A percentile compares a stretch with the other conserved stretches of the same genome.
Evolutionary conservation across 2,329 filamentous ascomycete genomes (phyloP).

Genomic region (Xylaria sp.): DNA sequence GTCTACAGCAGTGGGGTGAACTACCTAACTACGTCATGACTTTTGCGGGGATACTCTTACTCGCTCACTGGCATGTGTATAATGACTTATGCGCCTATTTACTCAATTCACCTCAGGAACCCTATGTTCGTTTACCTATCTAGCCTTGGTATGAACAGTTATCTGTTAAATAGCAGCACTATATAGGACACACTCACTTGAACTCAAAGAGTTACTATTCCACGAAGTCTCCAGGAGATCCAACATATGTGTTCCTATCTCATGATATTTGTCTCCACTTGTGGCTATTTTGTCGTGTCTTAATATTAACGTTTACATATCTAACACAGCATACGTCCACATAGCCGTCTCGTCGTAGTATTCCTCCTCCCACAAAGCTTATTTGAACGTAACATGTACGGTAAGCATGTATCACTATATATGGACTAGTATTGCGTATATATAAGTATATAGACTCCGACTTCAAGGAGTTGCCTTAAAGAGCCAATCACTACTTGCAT

Average conservation of each 20-base stretch:
- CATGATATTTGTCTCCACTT: neutral
- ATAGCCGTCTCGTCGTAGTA: neutral
- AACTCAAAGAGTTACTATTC: neutral
- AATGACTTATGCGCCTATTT: neutral
- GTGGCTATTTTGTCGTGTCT: neutral
- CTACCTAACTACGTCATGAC: too few relatives aligned
- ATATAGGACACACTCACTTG: too few relatives aligned
- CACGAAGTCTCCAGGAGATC: neutral
- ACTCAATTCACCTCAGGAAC: neutral
- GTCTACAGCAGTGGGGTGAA: too few relatives aligned
- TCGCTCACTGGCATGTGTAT: neutral
- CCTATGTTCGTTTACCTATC: neutral
- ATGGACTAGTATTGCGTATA: neutral
- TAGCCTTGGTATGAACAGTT: too few relatives aligned
- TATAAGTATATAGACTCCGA: neutral
- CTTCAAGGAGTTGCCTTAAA: constrained; percentile 59
- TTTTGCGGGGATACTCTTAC: neutral
- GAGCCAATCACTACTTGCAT: constrained; percentile 80
- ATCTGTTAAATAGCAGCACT: too few relatives aligned
- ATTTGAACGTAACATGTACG: neutral
- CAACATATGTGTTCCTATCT: neutral
- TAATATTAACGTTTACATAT: neutral
- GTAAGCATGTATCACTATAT: neutral
- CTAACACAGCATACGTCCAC: neutral
- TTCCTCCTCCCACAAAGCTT: neutral